phyloP scores from a whole-genome alignment of 2,329 filamentous ascomycete species.

The Colletotrichum shisoi region DNA sequence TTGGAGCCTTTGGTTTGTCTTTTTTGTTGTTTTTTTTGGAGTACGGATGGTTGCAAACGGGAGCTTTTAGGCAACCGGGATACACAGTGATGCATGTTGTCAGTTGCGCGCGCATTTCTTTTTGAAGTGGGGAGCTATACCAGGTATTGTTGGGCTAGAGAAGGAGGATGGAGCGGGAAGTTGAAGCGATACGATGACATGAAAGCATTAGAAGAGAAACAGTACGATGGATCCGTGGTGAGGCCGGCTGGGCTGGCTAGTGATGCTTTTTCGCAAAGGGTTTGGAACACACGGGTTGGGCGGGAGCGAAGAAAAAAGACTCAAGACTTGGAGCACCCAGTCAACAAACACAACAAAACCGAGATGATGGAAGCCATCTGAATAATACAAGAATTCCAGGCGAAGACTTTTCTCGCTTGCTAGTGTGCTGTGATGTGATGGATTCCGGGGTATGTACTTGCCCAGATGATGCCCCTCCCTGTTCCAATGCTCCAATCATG shows the following conservation, averaged over 20 bases:
- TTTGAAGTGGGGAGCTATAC: conserved; percentile 27
- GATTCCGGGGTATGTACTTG: too few species aligned
- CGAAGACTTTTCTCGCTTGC: too few species aligned
- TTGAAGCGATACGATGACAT: conserved; percentile 31
- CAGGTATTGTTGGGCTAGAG: conserved; percentile 31
- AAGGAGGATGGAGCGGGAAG: neutral
- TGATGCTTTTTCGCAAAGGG: conserved; percentile 28
- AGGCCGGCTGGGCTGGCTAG: conserved; percentile 8
- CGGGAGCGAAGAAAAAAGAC: conserved; percentile 1
- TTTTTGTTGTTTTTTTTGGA: conserved; percentile 4
- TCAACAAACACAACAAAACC: neutral
- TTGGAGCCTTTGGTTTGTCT: neutral
- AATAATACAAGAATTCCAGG: too few species aligned
- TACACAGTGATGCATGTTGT: conserved; percentile 18
- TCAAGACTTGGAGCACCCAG: conserved; percentile 6
- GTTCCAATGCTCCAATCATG: too few species aligned
- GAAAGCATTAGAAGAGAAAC: conserved; percentile 30
- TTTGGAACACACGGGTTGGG: conserved; percentile 9
- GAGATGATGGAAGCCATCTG: neutral
- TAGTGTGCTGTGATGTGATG: too few species aligned
- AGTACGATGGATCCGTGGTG: conserved; percentile 2
- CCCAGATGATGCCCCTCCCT: too few species aligned
- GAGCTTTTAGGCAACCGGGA: conserved; percentile 25
- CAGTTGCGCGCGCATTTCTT: conserved; percentile 29
- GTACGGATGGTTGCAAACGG: conserved; percentile 20